Evolutionary conservation across 2,329 filamentous ascomycete genomes (phyloP).

Genomic region (Aspergillus vadensis): DNA sequence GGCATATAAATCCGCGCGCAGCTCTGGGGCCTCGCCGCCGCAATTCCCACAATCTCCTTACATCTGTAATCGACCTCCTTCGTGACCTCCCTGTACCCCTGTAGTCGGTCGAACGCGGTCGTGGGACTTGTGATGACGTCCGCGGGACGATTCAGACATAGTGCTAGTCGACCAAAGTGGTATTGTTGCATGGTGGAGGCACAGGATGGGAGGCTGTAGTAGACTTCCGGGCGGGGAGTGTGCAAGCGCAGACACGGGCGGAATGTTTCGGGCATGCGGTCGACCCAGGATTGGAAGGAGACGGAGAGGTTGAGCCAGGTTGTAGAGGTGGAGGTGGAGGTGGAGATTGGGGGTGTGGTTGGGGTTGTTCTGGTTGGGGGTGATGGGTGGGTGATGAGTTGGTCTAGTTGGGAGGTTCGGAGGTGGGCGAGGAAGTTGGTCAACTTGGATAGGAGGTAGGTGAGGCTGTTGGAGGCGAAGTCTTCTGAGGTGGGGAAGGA

Average conservation of each 20-base stretch:
- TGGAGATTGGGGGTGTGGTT: constrained; percentile 39
- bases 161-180: constrained; percentile 64
- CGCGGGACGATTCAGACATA: constrained; percentile 62
- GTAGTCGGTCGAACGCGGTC: constrained; percentile 57
- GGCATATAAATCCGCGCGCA: constrained; percentile 60
- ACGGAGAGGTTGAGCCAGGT: constrained; percentile 56
- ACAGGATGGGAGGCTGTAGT: constrained; percentile 63
- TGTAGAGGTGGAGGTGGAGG: constrained; percentile 43
- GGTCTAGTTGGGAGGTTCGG: constrained; percentile 51
- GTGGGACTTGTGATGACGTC: constrained; percentile 56
- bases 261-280: constrained; percentile 60
- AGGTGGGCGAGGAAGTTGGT: constrained; percentile 64
- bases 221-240: constrained; percentile 53
- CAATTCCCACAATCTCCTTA: constrained; percentile 61
- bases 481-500: constrained; percentile 55
- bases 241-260: constrained; percentile 54
- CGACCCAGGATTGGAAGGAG: constrained; percentile 60
- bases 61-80: constrained; percentile 58
- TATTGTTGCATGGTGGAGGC: constrained; percentile 66
- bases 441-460: constrained; percentile 64
- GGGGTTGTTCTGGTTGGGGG: constrained; percentile 26
- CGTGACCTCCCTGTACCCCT: constrained; percentile 59
- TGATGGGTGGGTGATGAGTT: constrained; percentile 18
- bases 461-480: constrained; percentile 61
- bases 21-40: constrained; percentile 56